A percentile compares a stretch with the other conserved stretches of the same genome.
These are phyloP conservation scores for Dothideomycetes sp. DNA, from an alignment of 2,329 filamentous ascomycete species.

Conservation along the genomic window DNA sequence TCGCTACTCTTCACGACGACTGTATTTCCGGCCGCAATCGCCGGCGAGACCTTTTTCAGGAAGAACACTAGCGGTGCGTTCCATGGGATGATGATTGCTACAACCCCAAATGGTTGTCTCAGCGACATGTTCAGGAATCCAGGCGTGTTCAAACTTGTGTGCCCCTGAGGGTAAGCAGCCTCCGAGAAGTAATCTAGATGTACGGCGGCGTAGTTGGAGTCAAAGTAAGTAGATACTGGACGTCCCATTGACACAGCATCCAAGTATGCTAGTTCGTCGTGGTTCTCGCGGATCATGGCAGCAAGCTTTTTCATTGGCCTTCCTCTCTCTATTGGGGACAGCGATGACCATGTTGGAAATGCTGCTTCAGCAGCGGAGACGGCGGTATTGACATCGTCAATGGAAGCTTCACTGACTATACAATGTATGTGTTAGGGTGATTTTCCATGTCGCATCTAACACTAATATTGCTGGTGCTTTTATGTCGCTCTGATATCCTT, in stretches of 20 bases:
- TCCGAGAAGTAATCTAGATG: slow-evolving; percentile 33
- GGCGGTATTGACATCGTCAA: too few relatives aligned
- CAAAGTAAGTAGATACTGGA: slow-evolving; percentile 29
- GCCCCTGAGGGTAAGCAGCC: slow-evolving; percentile 30
- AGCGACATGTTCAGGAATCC: slow-evolving; percentile 32
- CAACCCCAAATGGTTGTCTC: slow-evolving; percentile 43
- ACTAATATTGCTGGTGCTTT: too few relatives aligned
- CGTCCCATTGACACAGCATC: slow-evolving; percentile 37
- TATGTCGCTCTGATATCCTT: too few relatives aligned
- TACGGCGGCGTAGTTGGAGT: slow-evolving; percentile 24
- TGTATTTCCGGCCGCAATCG: slow-evolving; percentile 48
- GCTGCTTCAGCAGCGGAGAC: too few relatives aligned
- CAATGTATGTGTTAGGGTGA: too few relatives aligned
- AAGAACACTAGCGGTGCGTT: slow-evolving; percentile 40
- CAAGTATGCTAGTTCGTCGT: slow-evolving; percentile 33
- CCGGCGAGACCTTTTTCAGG: slow-evolving; percentile 46
- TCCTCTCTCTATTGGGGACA: not conserved
- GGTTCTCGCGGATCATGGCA: slow-evolving; percentile 28
- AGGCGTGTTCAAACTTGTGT: slow-evolving; percentile 37
- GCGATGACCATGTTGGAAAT: too few relatives aligned
- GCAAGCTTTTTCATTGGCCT: slow-evolving; percentile 30
- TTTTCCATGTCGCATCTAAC: too few relatives aligned
- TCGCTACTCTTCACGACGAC: slow-evolving; percentile 54
- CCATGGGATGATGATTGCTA: slow-evolving; percentile 49
- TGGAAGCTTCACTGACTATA: too few relatives aligned